Base-by-base conservation (phyloP, 495 filamentous ascomycete species). In the Aspergillus wentii region DNA sequence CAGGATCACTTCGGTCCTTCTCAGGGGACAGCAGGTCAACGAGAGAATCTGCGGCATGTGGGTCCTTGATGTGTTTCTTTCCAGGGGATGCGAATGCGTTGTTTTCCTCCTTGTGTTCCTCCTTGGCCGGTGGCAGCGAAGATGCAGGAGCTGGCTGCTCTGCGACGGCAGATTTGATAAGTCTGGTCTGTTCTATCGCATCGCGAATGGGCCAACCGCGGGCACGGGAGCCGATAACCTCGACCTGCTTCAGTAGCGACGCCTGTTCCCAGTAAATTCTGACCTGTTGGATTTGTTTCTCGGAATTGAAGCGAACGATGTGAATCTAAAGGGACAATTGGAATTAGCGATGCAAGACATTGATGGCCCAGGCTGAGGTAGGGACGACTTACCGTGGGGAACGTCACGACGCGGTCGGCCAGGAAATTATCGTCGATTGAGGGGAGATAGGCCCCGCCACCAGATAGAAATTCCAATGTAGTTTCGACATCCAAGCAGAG, bases 181-280 rank as follows among this genome's bases (percentile, higher is more conserved):
- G 66, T 46, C 75, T 82, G 29, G 80, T 71, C 61, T 97, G 92
- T 17, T 94, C 88, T 46, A 78, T 83, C 40, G 83, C 85, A 53
- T 95, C 88, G 42, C 82, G 85, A 60, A 98, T 91, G 14, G 92
- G 92, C 92, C 92, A 98, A 54, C 84, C 87, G 52, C 82, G 84
- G 30, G 84, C 86, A 17, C 85, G 81, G 48, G 79, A 77, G 40
- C 92, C 92, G 62, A 98, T 97, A 20, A 95, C 82, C 48, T 95
- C 89, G 35, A 96, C 78, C 56, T 91, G 83, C 63, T 92, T 97
- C 43, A 98, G 73, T 7, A 97, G 75, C 35, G 87, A 87, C 17
- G 80, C 90, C 62, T 97, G 94, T 57, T 98, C 92, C 92, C 92
- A 98, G 59, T 83, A 85, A 41, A 90, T 78, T 37, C 89, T 83